Evolutionary conservation across 768 basidiomycete species (phyloP).

Genomic region (Psilocybe subaeruginosa): DNA sequence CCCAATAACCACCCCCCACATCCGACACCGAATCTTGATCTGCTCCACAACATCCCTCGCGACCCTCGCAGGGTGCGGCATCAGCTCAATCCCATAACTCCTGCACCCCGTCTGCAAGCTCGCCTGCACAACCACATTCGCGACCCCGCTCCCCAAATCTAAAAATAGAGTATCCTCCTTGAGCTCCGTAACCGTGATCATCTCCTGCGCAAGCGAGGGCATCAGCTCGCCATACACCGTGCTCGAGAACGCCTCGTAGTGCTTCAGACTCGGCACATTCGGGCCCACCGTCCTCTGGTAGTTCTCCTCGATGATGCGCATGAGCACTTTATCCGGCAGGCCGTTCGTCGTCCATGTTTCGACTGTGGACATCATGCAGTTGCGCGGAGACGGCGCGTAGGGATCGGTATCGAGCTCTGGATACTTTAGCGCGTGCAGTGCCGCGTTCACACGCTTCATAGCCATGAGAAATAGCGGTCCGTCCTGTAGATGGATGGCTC

Average conservation of each 20-base stretch:
- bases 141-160: constrained; percentile 87
- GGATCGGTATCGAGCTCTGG: constrained; percentile 56
- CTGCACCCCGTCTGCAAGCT: constrained; percentile 79
- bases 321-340: constrained; percentile 66
- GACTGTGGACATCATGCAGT: constrained; percentile 51
- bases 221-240: constrained; percentile 91
- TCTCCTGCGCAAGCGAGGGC: constrained; percentile 79
- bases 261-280: constrained; percentile 75
- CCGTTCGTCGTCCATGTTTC: constrained; percentile 54
- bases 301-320: constrained; percentile 85
- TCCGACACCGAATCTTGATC: constrained; percentile 73
- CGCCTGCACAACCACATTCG: constrained; percentile 82
- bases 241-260: constrained; percentile 83
- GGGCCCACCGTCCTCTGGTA: constrained; percentile 96
- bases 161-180: constrained; percentile 69
- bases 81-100: constrained; percentile 79
- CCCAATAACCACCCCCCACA: constrained; percentile 89
- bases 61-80: constrained; percentile 79
- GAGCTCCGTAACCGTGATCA: constrained; percentile 58
- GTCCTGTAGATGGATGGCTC: constrained; percentile 68
- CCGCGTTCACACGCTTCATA: constrained; percentile 61
- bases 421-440: constrained; percentile 69
- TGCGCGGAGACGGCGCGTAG: constrained; percentile 46
- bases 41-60: constrained; percentile 77
- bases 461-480: constrained; percentile 73